Percentiles rank a stretch among this genome's conserved stretches.
phyloP scores from a whole-genome alignment of 1,139 yeast species.

The Hemisphaericaspora subhashii region DNA sequence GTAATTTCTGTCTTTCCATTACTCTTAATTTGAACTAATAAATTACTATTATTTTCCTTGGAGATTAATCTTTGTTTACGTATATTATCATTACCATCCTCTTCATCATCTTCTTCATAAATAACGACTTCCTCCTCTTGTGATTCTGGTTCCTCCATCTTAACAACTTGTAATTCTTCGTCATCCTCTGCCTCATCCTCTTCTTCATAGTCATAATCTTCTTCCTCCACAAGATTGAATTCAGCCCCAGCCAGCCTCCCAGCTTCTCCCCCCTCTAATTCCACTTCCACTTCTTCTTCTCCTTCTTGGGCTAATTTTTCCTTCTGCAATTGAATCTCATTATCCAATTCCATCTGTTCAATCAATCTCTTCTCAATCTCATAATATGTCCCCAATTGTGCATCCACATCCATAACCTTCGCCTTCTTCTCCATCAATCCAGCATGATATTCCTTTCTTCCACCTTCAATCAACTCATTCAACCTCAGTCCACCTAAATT shows the following conservation, averaged over 20 bases:
- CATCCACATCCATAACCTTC: conserved; percentile 15
- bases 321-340: conserved; percentile 8
- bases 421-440: conserved; percentile 15
- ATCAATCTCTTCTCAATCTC: conserved; percentile 13
- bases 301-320: conserved; percentile 9
- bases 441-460: conserved; percentile 20
- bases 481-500: conserved; percentile 47
- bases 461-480: conserved; percentile 25
- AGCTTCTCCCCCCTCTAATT: background rate
- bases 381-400: conserved; percentile 19
- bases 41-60: conserved; percentile 25
- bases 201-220: conserved; percentile 10
- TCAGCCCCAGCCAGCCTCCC: conserved; percentile 5
- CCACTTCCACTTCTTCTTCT: background rate
- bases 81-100: conserved; percentile 21
- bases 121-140: background rate
- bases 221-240: conserved; percentile 18
- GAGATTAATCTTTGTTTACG: conserved; percentile 38
- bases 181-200: conserved; percentile 13
- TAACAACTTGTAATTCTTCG: background rate
- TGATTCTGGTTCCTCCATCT: conserved; percentile 15
- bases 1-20: conserved; percentile 24
- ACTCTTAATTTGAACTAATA: conserved; percentile 24
- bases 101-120: conserved; percentile 17
- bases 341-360: conserved; percentile 9